phyloP scores from a whole-genome alignment of 2,329 filamentous ascomycete genomes.

The Ascochyta fabae region DNA sequence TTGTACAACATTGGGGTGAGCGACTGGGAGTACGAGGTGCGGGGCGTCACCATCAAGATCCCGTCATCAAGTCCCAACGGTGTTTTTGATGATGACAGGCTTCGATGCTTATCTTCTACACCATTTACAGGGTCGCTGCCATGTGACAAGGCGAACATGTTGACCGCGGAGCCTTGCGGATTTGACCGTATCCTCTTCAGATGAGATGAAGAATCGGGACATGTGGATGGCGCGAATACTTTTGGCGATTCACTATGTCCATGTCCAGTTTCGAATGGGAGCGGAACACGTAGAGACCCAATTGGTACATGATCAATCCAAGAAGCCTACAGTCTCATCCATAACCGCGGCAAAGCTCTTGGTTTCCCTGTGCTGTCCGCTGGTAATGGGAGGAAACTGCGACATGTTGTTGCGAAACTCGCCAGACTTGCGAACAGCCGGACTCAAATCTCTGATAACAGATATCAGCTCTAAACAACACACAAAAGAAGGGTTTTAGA shows the following conservation, averaged over 20 bases:
- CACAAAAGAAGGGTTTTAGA: constrained; percentile 25
- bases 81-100: no score
- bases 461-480: background rate
- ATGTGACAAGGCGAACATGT: no score
- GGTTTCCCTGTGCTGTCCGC: constrained; percentile 44
- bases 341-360: constrained; percentile 46
- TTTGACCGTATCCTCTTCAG: no score
- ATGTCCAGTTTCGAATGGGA: no score
- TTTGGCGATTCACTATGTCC: no score
- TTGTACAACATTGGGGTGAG: constrained; percentile 1
- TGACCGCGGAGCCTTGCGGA: no score
- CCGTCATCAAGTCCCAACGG: no score
- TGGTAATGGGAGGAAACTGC: constrained; percentile 44
- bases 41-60: background rate
- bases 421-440: constrained; percentile 58
- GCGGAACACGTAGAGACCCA: no score
- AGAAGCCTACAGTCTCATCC: constrained; percentile 45
- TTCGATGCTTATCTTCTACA: no score
- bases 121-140: no score
- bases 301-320: constrained; percentile 31
- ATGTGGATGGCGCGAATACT: no score
- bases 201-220: no score
- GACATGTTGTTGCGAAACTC: constrained; percentile 40
- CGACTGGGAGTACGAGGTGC: background rate
- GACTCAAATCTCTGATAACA: constrained; percentile 52